phyloP scores from a whole-genome alignment of 139 green algal genomes.

The Chlamydomonas asymmetrica region DNA sequence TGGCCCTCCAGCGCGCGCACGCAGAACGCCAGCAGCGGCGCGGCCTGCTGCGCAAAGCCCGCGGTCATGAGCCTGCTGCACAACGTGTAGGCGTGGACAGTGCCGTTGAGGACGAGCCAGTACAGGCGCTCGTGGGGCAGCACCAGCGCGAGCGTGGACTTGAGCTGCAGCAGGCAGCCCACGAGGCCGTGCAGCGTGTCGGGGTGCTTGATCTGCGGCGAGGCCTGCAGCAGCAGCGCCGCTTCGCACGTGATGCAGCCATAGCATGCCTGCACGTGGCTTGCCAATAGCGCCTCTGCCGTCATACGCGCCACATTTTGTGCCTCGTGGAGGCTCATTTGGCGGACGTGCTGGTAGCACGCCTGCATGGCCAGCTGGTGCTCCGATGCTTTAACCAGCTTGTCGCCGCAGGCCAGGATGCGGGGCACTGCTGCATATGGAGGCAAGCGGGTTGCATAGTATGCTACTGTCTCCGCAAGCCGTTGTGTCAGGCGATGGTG shows the following conservation, averaged over 20 bases:
- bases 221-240: constrained; percentile 19
- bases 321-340: constrained; percentile 32
- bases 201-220: constrained; percentile 41
- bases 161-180: constrained; percentile 35
- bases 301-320: constrained; percentile 33
- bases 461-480: constrained; percentile 39
- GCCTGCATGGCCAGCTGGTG: constrained; percentile 39
- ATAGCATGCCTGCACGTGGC: constrained; percentile 47
- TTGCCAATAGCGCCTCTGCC: constrained; percentile 16
- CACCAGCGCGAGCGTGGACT: constrained; percentile 35
- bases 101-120: constrained; percentile 58
- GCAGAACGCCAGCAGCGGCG: constrained; percentile 55
- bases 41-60: constrained; percentile 43
- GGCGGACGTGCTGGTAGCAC: constrained; percentile 37
- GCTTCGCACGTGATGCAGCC: constrained; percentile 39
- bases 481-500: constrained; percentile 39
- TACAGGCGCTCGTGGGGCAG: constrained; percentile 50
- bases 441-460: constrained; percentile 47
- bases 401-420: constrained; percentile 39
- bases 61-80: constrained; percentile 44
- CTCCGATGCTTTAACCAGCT: constrained; percentile 29
- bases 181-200: constrained; percentile 40
- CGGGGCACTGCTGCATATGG: constrained; percentile 40
- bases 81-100: constrained; percentile 43
- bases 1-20: constrained; percentile 52